Evolutionary conservation across 441 rosid genomes (phyloP), one percentile per base, ranked within the genome.

Genomic region (Cnidoscolus chayamansa): DNA sequence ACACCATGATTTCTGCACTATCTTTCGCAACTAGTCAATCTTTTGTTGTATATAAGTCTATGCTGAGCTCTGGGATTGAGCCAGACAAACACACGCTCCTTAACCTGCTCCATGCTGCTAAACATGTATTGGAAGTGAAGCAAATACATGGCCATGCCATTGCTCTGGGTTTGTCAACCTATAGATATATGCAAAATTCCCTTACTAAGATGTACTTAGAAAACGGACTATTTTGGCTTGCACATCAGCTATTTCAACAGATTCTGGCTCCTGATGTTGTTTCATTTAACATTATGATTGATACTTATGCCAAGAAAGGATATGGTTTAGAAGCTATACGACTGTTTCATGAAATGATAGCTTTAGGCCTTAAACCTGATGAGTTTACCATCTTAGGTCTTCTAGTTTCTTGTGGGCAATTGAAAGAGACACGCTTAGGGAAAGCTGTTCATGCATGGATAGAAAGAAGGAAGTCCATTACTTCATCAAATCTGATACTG

Each of bases 401-500:
- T 70, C 63, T 87, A 16, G 61, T 85, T 76, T 75, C 77, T 71
- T 87, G 84, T 76, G 86, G 87, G 76, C 80, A 81, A 11, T 80
- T 80, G 47, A 76, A 74, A 15, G 65, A 77, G 67, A 53, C 60
- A 54, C 69, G 54, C 72, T 71, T 84, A 72, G 86, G 91, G 58
- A 85, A 79, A 71, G 81, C 72, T 67, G 81, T 82, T 84, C 91
- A 84, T 72, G 80, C 79, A 45, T 85, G 87, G 88, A 85, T 82
- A 64, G 79, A 80, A 73, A 87, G 79, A 72, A 85, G 87, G 72
- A 76, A 73, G 32, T 49, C 63, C 15, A 35, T 63, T 63, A 50
- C 55, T 71, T 77, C 85, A 2, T 78, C 81, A 4, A 80, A 82
- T 81, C 45, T 87, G 82, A 84, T 87, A 31, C 73, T 87, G 67